Base-by-base conservation (phyloP, 164 flowering plant genomes). In the Aristolochia contorta region DNA sequence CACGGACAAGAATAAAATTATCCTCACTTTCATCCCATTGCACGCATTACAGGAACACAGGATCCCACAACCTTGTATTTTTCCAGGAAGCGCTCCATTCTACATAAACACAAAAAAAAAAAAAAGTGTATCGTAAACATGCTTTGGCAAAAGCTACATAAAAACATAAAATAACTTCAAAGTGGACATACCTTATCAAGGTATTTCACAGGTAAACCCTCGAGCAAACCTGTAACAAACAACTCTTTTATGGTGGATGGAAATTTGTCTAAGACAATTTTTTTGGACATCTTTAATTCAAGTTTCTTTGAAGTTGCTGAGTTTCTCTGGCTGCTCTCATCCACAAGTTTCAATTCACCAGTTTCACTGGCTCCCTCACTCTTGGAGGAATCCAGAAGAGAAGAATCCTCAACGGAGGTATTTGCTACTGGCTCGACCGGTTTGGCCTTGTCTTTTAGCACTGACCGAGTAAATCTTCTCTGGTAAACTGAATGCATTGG, bases 41-140 rank as follows among this genome's bases (percentile, higher is more conserved):
- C 98, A 92, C 27, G 54, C 52, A 43, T 25, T 16, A 64, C 98
- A 92, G 22, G 59, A 79, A 62, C 98, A 92, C 72, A 81, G 64
- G 9, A 92, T 79, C 41, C 85, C 87, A 46, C 58, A 22, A 59
- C 83, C 94, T 56, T 61, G 74, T 6, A 92, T 77, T 13, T 72
- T 77, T 56, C 98, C 98, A 4, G 12, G 56, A 60, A 89, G 83
- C 33, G 73, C 84, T 62, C n/a, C 62, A 52, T 41, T 50, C 78
- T 75, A 57, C 49, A 22, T 12, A 57, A 47, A 12, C 47, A 24
- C 9, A 20, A 51, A 43, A 15, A 43, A 41, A 9, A 7, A 16
- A 19, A 0, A 21, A 47, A 59, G 19, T 25, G 19, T 37, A 56
- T 56, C 13, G 32, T 0, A 6, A n/a, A 4, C 59, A 32, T 24